Percentiles rank a stretch among this genome's conserved stretches.
phyloP scores from a whole-genome alignment of 352 stramenopile genomes.

The Elongisporangium undulatum region DNA sequence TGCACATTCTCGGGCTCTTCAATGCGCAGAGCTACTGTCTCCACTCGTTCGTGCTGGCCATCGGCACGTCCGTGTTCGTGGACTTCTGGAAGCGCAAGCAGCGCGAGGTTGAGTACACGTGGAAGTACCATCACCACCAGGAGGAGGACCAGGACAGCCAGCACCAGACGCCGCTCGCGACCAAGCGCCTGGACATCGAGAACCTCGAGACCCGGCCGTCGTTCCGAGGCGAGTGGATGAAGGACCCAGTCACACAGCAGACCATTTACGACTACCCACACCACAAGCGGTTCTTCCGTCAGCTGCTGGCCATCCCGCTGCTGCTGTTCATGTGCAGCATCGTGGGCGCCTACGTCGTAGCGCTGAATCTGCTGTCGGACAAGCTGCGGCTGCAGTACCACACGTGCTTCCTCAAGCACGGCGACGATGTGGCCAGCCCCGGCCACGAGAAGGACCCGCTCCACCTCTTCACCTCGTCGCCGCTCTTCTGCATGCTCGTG shows the following conservation, averaged over 20 bases:
- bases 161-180: not conserved
- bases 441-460: not conserved
- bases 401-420: conserved; percentile 17
- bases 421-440: not conserved
- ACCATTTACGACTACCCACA: conserved; percentile 51
- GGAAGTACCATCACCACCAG: conserved; percentile 49
- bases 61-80: conserved; percentile 57
- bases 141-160: conserved; percentile 3
- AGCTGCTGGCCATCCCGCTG: conserved; percentile 46
- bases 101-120: conserved; percentile 47
- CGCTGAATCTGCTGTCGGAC: conserved; percentile 53
- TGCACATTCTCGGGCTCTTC: conserved; percentile 41
- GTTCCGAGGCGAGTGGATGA: conserved; percentile 57
- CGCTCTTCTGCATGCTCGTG: conserved; percentile 28
- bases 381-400: conserved; percentile 33
- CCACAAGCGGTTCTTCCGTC: conserved; percentile 44
- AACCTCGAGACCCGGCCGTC: conserved; percentile 36
- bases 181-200: conserved; percentile 10
- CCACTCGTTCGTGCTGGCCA: conserved; percentile 40
- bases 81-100: conserved; percentile 53
- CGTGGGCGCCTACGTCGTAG: conserved; percentile 50
- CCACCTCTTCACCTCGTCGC: conserved; percentile 1
- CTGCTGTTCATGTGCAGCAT: conserved; percentile 54
- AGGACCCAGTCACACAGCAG: conserved; percentile 33
- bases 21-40: conserved; percentile 39